Evolutionary conservation across 2,329 filamentous ascomycete species (phyloP).

Genomic region (Colletotrichum lentis): DNA sequence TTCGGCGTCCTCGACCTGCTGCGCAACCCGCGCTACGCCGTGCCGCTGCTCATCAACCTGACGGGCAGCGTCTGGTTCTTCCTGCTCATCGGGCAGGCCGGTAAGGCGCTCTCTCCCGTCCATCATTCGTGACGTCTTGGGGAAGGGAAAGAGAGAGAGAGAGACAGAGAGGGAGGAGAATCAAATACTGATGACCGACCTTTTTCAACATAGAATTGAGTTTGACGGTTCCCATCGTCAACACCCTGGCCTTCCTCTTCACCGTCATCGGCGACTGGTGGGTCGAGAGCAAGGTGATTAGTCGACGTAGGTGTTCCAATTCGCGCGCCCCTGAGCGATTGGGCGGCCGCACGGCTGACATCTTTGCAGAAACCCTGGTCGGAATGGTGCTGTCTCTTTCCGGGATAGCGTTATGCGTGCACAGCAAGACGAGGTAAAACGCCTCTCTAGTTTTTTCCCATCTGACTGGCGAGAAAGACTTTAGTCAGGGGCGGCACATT

Average conservation of each 20-base stretch:
- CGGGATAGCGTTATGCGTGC: constrained; percentile 85
- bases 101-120: constrained; percentile 60
- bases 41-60: constrained; percentile 85
- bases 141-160: not conserved
- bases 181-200: not conserved
- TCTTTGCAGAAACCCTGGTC: constrained; percentile 74
- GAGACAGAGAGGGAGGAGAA: no score
- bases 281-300: constrained; percentile 90
- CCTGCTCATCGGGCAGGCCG: constrained; percentile 87
- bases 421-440: constrained; percentile 59
- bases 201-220: constrained; percentile 73
- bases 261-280: constrained; percentile 96
- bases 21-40: constrained; percentile 80
- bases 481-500: not conserved
- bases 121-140: not conserved
- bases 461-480: not conserved
- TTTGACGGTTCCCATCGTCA: constrained; percentile 92
- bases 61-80: constrained; percentile 98
- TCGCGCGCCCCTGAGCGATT: not conserved
- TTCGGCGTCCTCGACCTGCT: constrained; percentile 83
- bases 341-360: constrained; percentile 25
- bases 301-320: constrained; percentile 66
- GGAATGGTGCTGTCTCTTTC: constrained; percentile 81
- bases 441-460: not conserved
- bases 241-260: constrained; percentile 94